Percentiles rank a stretch among this genome's conserved stretches.
Conservation (phyloP, 1,284 basidiomycete genomes). For the Marasmius sp. region DNA sequence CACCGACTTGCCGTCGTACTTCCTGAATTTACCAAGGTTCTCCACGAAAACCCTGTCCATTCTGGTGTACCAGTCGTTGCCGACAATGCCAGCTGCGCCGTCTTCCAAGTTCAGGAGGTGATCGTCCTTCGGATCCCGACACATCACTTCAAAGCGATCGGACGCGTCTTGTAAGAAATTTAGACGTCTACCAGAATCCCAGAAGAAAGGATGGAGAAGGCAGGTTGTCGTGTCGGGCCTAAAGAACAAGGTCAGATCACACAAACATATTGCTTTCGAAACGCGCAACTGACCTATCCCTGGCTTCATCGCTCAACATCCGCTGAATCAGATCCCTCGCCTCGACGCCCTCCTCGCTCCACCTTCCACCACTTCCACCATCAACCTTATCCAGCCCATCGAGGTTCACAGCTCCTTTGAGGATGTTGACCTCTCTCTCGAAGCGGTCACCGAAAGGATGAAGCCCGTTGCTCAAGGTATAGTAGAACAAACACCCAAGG, state of each 20-base stretch:
- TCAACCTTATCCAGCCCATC: conserved; percentile 54
- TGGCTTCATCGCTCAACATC: conserved; percentile 79
- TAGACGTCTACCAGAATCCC: conserved; percentile 84
- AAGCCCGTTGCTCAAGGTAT: conserved; percentile 81
- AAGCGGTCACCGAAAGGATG: conserved; percentile 93
- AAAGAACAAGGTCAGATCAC: background rate
- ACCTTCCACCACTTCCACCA: conserved; percentile 21
- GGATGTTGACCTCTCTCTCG: conserved; percentile 89
- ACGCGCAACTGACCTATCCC: conserved; percentile 54
- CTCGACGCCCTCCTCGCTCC: conserved; percentile 91
- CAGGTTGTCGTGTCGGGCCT: conserved; percentile 89
- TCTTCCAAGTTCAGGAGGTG: conserved; percentile 79
- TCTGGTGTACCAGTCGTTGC: conserved; percentile 84
- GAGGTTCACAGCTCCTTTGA: conserved; percentile 75
- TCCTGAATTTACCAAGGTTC: conserved; percentile 94
- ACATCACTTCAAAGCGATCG: conserved; percentile 98
- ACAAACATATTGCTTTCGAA: conserved; percentile 4
- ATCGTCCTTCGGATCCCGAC: conserved; percentile 82
- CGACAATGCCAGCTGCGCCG: conserved; percentile 68
- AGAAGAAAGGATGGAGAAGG: conserved; percentile 95
- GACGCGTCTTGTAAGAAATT: conserved; percentile 96
- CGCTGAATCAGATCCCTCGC: conserved; percentile 74
- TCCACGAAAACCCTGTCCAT: conserved; percentile 91
- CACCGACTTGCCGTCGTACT: conserved; percentile 90
- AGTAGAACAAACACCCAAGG: conserved; percentile 91